A percentile compares a stretch with the other conserved stretches of the same genome.
Evolutionary conservation across 2,329 filamentous ascomycete genomes (phyloP).

Genomic region (Penicillium brasilianum): DNA sequence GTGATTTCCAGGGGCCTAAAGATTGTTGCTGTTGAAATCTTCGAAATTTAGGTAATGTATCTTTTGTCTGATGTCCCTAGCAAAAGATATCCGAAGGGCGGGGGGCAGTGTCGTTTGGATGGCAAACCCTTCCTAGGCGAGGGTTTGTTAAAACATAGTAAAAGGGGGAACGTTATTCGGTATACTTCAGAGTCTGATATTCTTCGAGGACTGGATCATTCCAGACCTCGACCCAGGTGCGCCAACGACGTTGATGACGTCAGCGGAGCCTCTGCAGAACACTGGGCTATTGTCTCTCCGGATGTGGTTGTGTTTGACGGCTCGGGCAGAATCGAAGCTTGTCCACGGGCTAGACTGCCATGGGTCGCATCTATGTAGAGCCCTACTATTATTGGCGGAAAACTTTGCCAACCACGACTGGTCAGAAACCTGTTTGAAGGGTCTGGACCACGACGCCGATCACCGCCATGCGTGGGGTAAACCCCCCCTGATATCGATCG

Average conservation of each 20-base stretch:
- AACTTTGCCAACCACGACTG: not conserved
- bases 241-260: not conserved
- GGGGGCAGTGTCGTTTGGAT: too few relatives aligned
- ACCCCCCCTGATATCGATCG: constrained; percentile 4
- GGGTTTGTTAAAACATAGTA: too few relatives aligned
- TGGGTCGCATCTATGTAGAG: not conserved
- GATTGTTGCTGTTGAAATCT: too few relatives aligned
- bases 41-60: too few relatives aligned
- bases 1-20: too few relatives aligned
- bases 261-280: not conserved
- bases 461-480: constrained; percentile 3
- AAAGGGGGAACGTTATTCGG: too few relatives aligned
- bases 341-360: not conserved
- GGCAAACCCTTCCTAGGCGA: too few relatives aligned
- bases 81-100: too few relatives aligned
- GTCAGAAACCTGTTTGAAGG: constrained; percentile 5
- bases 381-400: not conserved
- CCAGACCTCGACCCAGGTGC: not conserved
- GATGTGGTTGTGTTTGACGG: not conserved
- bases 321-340: not conserved
- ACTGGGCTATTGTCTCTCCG: not conserved
- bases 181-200: not conserved
- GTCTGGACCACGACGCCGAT: not conserved
- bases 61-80: too few relatives aligned
- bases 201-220: not conserved